phyloP scores from a whole-genome alignment of 495 filamentous ascomycete species.

The Talaromyces adpressus region DNA sequence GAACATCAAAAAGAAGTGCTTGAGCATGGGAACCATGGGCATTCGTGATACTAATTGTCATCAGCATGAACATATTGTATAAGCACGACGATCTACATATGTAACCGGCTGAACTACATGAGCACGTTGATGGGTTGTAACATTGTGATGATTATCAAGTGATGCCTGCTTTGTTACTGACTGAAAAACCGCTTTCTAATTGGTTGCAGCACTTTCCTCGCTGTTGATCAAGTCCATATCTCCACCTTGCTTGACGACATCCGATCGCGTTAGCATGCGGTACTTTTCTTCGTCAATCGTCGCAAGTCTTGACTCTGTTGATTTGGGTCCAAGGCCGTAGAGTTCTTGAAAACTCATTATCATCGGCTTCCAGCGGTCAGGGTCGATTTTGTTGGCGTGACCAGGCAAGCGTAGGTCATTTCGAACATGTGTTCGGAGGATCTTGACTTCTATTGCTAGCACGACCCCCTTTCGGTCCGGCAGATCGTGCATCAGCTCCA shows the following conservation, averaged over 20 bases:
- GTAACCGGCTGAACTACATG: too few species aligned
- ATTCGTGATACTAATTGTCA: too few species aligned
- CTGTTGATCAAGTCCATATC: not conserved
- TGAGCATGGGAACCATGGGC: too few species aligned
- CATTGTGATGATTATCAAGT: too few species aligned
- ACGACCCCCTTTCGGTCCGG: conserved; percentile 15
- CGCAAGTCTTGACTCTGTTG: not conserved
- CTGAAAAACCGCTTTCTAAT: not conserved
- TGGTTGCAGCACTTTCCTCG: not conserved
- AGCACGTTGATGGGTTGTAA: too few species aligned
- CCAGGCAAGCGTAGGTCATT: not conserved
- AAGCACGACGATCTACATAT: too few species aligned
- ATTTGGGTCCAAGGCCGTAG: not conserved
- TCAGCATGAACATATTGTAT: too few species aligned
- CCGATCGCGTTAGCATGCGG: not conserved
- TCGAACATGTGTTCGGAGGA: conserved; percentile 19
- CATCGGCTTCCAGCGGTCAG: conserved; percentile 1
- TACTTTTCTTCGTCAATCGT: conserved; percentile 2
- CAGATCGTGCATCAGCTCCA: conserved; percentile 25
- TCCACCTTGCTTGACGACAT: not conserved
- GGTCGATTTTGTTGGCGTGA: conserved; percentile 1
- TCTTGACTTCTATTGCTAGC: conserved; percentile 23
- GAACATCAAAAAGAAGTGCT: too few species aligned
- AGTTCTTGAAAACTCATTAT: conserved; percentile 8
- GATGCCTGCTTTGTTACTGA: too few species aligned